Percentiles rank a stretch among this genome's conserved stretches.
phyloP scores from a whole-genome alignment of 495 filamentous ascomycete genomes.

The Hapsidospora chrysogenum region DNA sequence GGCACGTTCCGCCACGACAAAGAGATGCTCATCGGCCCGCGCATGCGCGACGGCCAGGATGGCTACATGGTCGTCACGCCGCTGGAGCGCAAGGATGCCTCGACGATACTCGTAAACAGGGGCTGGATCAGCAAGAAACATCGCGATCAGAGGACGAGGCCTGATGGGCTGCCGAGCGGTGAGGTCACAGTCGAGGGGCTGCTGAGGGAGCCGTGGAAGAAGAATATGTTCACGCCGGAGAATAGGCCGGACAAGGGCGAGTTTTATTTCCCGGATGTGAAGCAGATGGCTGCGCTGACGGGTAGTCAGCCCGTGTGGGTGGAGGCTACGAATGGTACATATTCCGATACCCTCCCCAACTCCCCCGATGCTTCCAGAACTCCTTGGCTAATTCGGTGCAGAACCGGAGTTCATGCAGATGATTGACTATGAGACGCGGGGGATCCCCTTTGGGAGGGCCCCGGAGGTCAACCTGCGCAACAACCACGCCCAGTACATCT shows the following conservation, averaged over 20 bases:
- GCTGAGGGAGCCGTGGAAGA: slow-evolving; percentile 80
- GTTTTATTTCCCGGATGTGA: slow-evolving; percentile 91
- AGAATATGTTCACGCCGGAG: slow-evolving; percentile 90
- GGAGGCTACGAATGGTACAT: slow-evolving; percentile 81
- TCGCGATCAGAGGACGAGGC: slow-evolving; percentile 42
- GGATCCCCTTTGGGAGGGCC: slow-evolving; percentile 83
- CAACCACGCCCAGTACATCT: slow-evolving; percentile 95
- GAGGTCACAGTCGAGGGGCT: slow-evolving; percentile 69
- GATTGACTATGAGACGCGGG: slow-evolving; percentile 54
- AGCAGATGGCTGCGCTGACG: slow-evolving; percentile 75
- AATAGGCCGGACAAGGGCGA: slow-evolving; percentile 67
- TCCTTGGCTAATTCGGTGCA: slow-evolving; percentile 15
- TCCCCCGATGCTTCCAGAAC: not conserved
- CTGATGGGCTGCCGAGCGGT: slow-evolving; percentile 41
- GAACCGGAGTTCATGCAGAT: slow-evolving; percentile 60
- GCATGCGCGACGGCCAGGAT: slow-evolving; percentile 74
- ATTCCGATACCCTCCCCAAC: not conserved
- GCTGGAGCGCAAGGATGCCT: slow-evolving; percentile 44
- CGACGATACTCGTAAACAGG: slow-evolving; percentile 61
- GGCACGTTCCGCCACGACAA: slow-evolving; percentile 69
- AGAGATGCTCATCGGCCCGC: slow-evolving; percentile 91
- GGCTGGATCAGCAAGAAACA: slow-evolving; percentile 76
- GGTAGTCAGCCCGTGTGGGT: slow-evolving; percentile 85
- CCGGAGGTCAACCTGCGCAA: slow-evolving; percentile 89
- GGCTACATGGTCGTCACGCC: slow-evolving; percentile 87